Percentiles rank a stretch among this genome's conserved stretches.
Evolutionary conservation across 2,329 filamentous ascomycete species (phyloP).

Genomic region (Alternaria viburni): DNA sequence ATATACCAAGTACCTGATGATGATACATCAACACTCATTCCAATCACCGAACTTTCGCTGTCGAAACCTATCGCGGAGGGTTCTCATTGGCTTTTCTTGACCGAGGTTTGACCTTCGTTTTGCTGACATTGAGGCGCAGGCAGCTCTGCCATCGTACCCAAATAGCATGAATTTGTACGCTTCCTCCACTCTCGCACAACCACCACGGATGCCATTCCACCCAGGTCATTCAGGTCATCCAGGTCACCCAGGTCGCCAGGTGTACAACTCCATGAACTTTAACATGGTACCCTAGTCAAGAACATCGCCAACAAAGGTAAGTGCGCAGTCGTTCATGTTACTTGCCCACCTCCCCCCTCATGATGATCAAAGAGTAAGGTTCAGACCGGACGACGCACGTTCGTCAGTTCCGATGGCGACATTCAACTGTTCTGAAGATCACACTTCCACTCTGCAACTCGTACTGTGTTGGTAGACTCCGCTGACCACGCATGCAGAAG

Average conservation of each 20-base stretch:
- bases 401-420: background rate
- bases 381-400: background rate
- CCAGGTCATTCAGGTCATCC: background rate
- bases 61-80: background rate
- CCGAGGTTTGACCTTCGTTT: too few species aligned
- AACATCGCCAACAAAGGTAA: background rate
- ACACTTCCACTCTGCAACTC: background rate
- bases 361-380: background rate
- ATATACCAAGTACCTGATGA: background rate
- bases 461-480: background rate
- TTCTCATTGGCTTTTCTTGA: background rate
- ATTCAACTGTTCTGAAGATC: background rate
- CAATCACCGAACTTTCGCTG: background rate
- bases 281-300: background rate
- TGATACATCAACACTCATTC: background rate
- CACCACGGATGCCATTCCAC: background rate
- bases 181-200: background rate
- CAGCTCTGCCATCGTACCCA: background rate
- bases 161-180: background rate
- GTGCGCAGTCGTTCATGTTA: background rate
- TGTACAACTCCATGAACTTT: background rate
- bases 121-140: background rate
- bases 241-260: background rate
- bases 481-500: background rate
- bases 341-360: background rate